phyloP scores from a whole-genome alignment of 208 protist genomes.

The Trypanosoma scelopori region DNA sequence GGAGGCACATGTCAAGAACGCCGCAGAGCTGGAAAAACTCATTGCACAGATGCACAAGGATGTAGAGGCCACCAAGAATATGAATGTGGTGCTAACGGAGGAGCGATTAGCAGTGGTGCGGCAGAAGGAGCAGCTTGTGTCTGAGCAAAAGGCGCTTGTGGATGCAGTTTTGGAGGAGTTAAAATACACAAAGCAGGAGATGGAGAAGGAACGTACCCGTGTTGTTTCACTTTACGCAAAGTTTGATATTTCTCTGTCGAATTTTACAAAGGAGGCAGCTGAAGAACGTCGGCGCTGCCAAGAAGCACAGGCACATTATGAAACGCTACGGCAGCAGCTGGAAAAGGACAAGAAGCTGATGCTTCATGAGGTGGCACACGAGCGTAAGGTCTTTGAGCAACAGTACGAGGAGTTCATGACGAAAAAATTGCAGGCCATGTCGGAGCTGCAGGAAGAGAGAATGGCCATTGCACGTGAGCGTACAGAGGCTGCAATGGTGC shows the following conservation, averaged over 20 bases:
- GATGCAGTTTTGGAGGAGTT: constrained; percentile 65
- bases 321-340: constrained; percentile 78
- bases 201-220: constrained; percentile 70
- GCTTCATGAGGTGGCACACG: constrained; percentile 74
- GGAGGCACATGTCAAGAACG: constrained; percentile 62
- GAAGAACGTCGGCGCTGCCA: constrained; percentile 74
- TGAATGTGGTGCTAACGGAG: constrained; percentile 67
- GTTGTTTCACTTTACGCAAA: constrained; percentile 65
- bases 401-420: constrained; percentile 82
- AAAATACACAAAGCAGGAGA: constrained; percentile 47
- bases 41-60: constrained; percentile 59
- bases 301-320: constrained; percentile 67
- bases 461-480: constrained; percentile 65
- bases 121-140: constrained; percentile 54
- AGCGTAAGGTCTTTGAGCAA: constrained; percentile 82
- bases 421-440: constrained; percentile 68
- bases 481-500: constrained; percentile 59
- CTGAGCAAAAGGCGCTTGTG: constrained; percentile 55
- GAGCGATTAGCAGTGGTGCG: constrained; percentile 59
- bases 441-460: constrained; percentile 79
- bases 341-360: constrained; percentile 80
- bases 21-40: constrained; percentile 56
- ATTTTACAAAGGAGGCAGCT: constrained; percentile 62
- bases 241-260: constrained; percentile 72
- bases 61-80: constrained; percentile 60